Evolutionary conservation across 192 early-diverging fungal genomes (phyloP).

Genomic region (Podila horticola): DNA sequence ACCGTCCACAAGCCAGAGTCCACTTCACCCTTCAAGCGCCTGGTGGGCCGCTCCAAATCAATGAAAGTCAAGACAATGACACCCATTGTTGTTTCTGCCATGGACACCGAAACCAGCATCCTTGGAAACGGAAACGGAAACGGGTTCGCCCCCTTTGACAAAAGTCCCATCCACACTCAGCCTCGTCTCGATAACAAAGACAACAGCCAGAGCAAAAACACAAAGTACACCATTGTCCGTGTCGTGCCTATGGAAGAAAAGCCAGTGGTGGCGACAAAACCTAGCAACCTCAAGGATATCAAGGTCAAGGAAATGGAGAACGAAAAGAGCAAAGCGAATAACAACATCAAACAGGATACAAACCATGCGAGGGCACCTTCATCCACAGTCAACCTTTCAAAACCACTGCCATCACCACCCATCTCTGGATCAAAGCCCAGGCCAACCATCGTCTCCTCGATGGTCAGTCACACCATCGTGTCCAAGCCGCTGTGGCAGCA

Average conservation of each 20-base stretch:
- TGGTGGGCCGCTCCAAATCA: slow-evolving; percentile 44
- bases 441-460: background rate
- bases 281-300: background rate
- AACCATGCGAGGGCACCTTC: background rate
- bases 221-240: no score
- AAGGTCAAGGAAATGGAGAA: background rate
- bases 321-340: background rate
- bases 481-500: slow-evolving; percentile 42
- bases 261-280: background rate
- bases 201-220: background rate
- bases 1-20: slow-evolving; percentile 23
- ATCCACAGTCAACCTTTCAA: background rate
- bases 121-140: slow-evolving; percentile 19
- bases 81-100: background rate
- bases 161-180: background rate
- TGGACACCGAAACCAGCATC: slow-evolving; percentile 5
- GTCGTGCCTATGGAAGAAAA: no score
- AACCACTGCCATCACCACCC: background rate
- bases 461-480: background rate
- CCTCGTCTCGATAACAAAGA: background rate
- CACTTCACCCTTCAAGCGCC: slow-evolving; percentile 28
- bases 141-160: slow-evolving; percentile 24
- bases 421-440: background rate
- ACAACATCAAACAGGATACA: background rate
- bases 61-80: slow-evolving; percentile 26